These are phyloP conservation scores for Umbilicus rupestris DNA, from an alignment of 164 flowering plant species.

Conservation along the genomic window DNA sequence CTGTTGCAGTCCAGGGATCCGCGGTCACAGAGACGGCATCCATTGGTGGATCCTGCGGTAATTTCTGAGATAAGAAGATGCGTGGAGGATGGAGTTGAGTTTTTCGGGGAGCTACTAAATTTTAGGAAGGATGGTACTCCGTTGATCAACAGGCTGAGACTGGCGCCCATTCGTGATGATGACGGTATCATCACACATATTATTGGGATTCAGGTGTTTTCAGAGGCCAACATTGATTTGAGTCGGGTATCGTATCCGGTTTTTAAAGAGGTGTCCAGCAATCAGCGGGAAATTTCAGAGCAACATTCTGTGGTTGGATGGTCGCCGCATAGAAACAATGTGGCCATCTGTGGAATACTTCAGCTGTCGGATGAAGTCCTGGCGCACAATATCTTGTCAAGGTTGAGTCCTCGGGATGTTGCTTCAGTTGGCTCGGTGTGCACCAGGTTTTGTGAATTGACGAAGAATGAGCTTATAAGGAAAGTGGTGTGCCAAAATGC, in stretches of 20 bases:
- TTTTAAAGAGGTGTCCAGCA: conserved; percentile 44
- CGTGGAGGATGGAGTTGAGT: conserved; percentile 64
- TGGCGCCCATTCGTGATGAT: conserved; percentile 57
- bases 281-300: conserved; percentile 22
- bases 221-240: conserved; percentile 61
- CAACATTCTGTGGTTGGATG: conserved; percentile 23
- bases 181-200: conserved; percentile 68
- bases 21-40: conserved; percentile 74
- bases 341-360: conserved; percentile 46
- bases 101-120: conserved; percentile 80
- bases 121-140: conserved; percentile 83
- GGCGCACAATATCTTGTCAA: conserved; percentile 70
- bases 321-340: conserved; percentile 17
- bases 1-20: conserved; percentile 72
- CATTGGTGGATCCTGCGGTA: conserved; percentile 75
- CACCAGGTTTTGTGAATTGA: conserved; percentile 54
- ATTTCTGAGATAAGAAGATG: conserved; percentile 75
- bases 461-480: conserved; percentile 72
- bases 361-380: conserved; percentile 79
- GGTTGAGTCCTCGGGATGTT: conserved; percentile 74
- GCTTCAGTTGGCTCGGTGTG: conserved; percentile 86
- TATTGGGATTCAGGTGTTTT: conserved; percentile 71
- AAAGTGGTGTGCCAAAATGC: conserved; percentile 87
- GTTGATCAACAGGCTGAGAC: conserved; percentile 59
- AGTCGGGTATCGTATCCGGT: conserved; percentile 69